These are phyloP conservation scores for Rhododendron molle DNA, from an alignment of 148 eudicot genomes.

Conservation along the genomic window DNA sequence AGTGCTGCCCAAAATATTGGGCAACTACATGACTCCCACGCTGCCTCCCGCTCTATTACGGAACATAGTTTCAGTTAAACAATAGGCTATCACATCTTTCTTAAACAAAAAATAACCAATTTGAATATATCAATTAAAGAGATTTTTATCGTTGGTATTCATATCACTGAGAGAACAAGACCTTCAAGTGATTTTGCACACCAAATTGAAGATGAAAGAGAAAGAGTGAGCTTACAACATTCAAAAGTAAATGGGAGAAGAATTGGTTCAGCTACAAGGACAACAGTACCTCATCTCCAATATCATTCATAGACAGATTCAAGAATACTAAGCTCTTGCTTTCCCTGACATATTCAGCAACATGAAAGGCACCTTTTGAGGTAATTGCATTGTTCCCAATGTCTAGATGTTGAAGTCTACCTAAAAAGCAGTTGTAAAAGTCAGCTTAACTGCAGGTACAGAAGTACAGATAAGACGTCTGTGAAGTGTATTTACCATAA, in stretches of 20 bases:
- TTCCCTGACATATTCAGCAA: slow-evolving; percentile 74
- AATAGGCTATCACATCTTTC: background rate
- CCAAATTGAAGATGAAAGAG: background rate
- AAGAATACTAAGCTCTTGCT: slow-evolving; percentile 72
- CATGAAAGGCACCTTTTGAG: slow-evolving; percentile 68
- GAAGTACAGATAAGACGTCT: background rate
- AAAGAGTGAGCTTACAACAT: background rate
- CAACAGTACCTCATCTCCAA: slow-evolving; percentile 76
- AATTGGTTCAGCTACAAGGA: slow-evolving; percentile 6
- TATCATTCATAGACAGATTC: slow-evolving; percentile 84
- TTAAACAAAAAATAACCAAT: background rate
- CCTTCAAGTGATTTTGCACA: background rate
- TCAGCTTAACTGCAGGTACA: slow-evolving; percentile 1
- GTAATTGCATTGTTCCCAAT: slow-evolving; percentile 84
- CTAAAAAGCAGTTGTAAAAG: slow-evolving; percentile 20
- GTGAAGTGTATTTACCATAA: background rate
- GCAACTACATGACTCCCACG: background rate
- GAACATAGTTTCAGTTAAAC: background rate
- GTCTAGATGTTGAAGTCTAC: slow-evolving; percentile 60
- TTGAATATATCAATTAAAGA: background rate
- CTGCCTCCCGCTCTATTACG: background rate
- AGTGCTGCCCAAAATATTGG: background rate
- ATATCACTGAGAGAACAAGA: background rate
- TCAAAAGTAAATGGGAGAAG: background rate
- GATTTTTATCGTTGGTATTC: background rate